A percentile compares a stretch with the other conserved stretches of the same genome.
These are phyloP conservation scores for Tilletiaria anomala DNA, from an alignment of 1,284 basidiomycete species.

Conservation along the genomic window DNA sequence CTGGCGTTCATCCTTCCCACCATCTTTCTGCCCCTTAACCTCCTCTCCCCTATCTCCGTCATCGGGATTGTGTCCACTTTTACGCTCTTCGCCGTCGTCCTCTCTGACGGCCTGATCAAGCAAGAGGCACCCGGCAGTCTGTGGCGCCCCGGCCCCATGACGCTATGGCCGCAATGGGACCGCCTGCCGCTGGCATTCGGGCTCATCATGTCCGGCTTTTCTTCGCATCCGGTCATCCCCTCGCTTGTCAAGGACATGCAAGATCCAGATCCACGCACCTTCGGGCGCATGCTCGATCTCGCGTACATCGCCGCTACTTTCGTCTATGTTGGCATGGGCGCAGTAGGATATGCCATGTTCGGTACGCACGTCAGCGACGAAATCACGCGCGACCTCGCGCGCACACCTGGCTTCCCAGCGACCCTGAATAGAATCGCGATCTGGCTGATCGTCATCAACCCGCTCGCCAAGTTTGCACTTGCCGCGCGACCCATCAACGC, in stretches of 20 bases:
- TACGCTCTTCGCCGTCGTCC: constrained; percentile 60
- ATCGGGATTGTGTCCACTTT: constrained; percentile 41
- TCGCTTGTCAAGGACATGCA: constrained; percentile 78
- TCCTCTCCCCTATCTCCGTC: constrained; percentile 30
- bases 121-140: constrained; percentile 65
- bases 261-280: constrained; percentile 63
- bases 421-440: constrained; percentile 61
- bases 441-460: constrained; percentile 74
- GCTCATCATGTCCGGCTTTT: constrained; percentile 90
- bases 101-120: constrained; percentile 72
- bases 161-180: constrained; percentile 48
- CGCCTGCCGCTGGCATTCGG: constrained; percentile 55
- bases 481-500: constrained; percentile 53
- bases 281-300: constrained; percentile 66
- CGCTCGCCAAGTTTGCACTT: constrained; percentile 65
- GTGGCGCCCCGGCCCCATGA: constrained; percentile 58
- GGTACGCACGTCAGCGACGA: constrained; percentile 67
- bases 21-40: constrained; percentile 27
- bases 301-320: constrained; percentile 72
- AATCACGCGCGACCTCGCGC: constrained; percentile 71
- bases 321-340: constrained; percentile 66
- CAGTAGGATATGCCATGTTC: constrained; percentile 53
- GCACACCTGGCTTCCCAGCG: constrained; percentile 59
- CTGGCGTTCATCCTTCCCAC: constrained; percentile 24
- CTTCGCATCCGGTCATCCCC: constrained; percentile 84